Evolutionary conservation across 176 grass and related monocot species (phyloP), one percentile per base, ranked within the genome.

Genomic region (Rhynchospora tenuis): DNA sequence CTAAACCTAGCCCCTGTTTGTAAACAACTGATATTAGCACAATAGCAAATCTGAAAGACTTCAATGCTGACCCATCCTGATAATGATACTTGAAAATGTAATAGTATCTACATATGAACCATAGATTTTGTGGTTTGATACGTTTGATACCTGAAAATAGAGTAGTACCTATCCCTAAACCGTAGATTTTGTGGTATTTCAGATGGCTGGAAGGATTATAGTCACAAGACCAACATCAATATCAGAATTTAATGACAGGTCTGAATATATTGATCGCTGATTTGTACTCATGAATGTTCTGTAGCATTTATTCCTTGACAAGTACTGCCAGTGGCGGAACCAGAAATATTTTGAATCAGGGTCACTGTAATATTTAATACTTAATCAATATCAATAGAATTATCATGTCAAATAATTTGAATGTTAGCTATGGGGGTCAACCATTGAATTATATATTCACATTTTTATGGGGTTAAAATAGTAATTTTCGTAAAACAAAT

Each of bases 181-280:
- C 17, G 68, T 42, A 70, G 5, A 13, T 61, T n/a, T 64, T 70
- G 80, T 43, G 46, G 51, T 54, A 86, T 24, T 89, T 16, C 65
- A 99, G 96, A 95, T 99, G 93, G 93, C 96, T 93, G 93, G 93
- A 67, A 90, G 93, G 78, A 95, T 99, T 82, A 85, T 99, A 90
- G 89, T 93, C 12, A 69, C 81, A 59, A 85, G 91, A 67, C 96
- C 89, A 67, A 62, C 91, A 86, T 91, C 91, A 80, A 56, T 99
- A 81, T 85, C 89, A 80, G 91, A 95, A 89, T 99, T 99, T 55
- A 93, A 86, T 66, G 89, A 95, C 48, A 93, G 93, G 96, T 94
- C 85, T 50, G 83, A 33, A 5, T 81, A 10, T 90, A 50, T 75
- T 80, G 85, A 11, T 42, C 59, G 16, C 38, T 83, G 14, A 52